phyloP scores from a whole-genome alignment of 2,329 filamentous ascomycete genomes.

The Rutstroemia sp. region DNA sequence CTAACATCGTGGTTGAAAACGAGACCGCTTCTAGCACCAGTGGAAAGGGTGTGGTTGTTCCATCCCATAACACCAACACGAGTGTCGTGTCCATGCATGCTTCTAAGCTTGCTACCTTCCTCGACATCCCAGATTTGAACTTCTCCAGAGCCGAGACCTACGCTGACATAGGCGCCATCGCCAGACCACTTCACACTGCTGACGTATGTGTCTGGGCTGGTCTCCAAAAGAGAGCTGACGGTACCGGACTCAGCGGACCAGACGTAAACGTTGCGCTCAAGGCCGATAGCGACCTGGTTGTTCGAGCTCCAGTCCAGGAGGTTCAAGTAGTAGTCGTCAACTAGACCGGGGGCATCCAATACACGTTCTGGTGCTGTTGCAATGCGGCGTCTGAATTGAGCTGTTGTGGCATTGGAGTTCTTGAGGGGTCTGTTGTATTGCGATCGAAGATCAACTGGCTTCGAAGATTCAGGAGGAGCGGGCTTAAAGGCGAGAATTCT shows the following conservation, averaged over 20 bases:
- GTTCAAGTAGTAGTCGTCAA: slow-evolving; percentile 99
- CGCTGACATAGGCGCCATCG: slow-evolving; percentile 91
- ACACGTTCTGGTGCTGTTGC: slow-evolving; percentile 94
- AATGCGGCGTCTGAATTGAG: slow-evolving; percentile 85
- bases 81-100: slow-evolving; percentile 96
- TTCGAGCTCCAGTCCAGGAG: slow-evolving; percentile 95
- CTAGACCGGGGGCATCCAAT: slow-evolving; percentile 87
- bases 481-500: slow-evolving; percentile 98
- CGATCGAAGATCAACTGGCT: slow-evolving; percentile 92
- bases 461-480: slow-evolving; percentile 92
- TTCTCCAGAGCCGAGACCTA: slow-evolving; percentile 90
- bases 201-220: slow-evolving; percentile 83
- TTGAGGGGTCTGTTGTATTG: slow-evolving; percentile 98
- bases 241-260: slow-evolving; percentile 94
- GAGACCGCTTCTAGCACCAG: slow-evolving; percentile 85
- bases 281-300: slow-evolving; percentile 95
- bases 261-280: slow-evolving; percentile 95
- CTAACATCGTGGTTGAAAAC: slow-evolving; percentile 99
- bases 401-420: slow-evolving; percentile 62
- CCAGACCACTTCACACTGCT: slow-evolving; percentile 99
- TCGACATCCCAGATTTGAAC: slow-evolving; percentile 99
- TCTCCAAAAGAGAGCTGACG: slow-evolving; percentile 84
- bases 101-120: slow-evolving; percentile 89
- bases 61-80: slow-evolving; percentile 97
- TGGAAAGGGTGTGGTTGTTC: slow-evolving; percentile 97